phyloP scores from a whole-genome alignment of 108 stramenopile species.

The Cyclotella baltica region DNA sequence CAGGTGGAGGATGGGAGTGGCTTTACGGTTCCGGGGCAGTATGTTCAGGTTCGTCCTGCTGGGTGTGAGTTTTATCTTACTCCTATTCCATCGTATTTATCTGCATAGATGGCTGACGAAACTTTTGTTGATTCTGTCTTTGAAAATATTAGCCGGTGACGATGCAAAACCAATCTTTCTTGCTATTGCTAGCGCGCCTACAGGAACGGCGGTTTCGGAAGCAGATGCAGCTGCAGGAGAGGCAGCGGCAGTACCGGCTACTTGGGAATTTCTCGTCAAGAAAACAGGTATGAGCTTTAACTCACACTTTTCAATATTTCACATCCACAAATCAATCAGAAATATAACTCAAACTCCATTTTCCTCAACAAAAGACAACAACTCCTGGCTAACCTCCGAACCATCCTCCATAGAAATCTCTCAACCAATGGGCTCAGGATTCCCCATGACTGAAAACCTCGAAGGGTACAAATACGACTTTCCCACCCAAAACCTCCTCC shows the following conservation, averaged over 20 bases:
- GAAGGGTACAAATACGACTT: conserved; percentile 93
- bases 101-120: background rate
- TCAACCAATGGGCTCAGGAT: conserved; percentile 90
- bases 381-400: conserved; percentile 65
- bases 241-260: conserved; percentile 28
- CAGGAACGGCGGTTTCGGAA: conserved; percentile 28
- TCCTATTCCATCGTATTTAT: too few species aligned
- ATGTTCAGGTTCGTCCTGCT: conserved; percentile 67
- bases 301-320: background rate
- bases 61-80: conserved; percentile 41
- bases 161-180: conserved; percentile 80
- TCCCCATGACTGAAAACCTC: conserved; percentile 83
- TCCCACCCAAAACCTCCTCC: conserved; percentile 85
- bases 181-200: conserved; percentile 83
- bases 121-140: background rate
- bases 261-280: conserved; percentile 92
- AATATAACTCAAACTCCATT: background rate
- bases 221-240: conserved; percentile 54
- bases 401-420: conserved; percentile 70
- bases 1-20: conserved; percentile 66
- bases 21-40: conserved; percentile 82
- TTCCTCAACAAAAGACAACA: conserved; percentile 55
- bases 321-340: too few species aligned
- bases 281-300: conserved; percentile 48
- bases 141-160: conserved; percentile 39